Evolutionary conservation across 2,329 filamentous ascomycete genomes (phyloP), one percentile per base, ranked within the genome.

Genomic region (Talaromyces sp.): DNA sequence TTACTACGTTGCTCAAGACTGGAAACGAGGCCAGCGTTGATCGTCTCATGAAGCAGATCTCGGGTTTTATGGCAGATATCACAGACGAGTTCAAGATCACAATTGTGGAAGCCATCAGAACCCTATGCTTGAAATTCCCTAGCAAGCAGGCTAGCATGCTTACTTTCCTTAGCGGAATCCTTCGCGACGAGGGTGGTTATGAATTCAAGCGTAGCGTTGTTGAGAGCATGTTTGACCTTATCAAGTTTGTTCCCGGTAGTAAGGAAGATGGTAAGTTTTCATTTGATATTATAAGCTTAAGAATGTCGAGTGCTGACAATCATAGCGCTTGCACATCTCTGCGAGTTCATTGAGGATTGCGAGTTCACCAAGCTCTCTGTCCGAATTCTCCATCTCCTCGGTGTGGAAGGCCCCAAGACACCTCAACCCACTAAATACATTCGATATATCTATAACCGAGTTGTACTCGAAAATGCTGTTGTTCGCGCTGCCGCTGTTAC

Each of bases 51-150:
- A 97, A 97, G 82, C 92, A 97, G 74, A 97, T 99, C 62, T 91
- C 91, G 22, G 88, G 89, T 39, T 97, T 99, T 79, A 97, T 99
- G 94, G 90, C 92, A 4, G 94, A 97, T 75, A 97, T 97, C 65
- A 97, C 93, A 6, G 94, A 99, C 70, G 94, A 99, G 75, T 99
- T 99, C 82, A 99, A 97, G 81, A 96, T 99, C 65, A 99, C 94
- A n/a, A 96, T 99, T 68, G 93, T 99, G 43, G 94, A 99, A 75
- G 94, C 94, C 41, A 97, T 99, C 70, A 89, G 94, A 61, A 97
- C 94, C 3, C 79, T 99, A 40, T 97, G 93, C 73, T 81, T 99
- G 66, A 99, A 99, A 78, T 99, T 99, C 78, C 94, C 94, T 35
- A 92, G 85, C 78, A 99, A 99, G 79, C 94, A 99, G 77, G 93